These are phyloP conservation scores for Nissolia schottii DNA, from an alignment of 306 rosid species.

Conservation along the genomic window DNA sequence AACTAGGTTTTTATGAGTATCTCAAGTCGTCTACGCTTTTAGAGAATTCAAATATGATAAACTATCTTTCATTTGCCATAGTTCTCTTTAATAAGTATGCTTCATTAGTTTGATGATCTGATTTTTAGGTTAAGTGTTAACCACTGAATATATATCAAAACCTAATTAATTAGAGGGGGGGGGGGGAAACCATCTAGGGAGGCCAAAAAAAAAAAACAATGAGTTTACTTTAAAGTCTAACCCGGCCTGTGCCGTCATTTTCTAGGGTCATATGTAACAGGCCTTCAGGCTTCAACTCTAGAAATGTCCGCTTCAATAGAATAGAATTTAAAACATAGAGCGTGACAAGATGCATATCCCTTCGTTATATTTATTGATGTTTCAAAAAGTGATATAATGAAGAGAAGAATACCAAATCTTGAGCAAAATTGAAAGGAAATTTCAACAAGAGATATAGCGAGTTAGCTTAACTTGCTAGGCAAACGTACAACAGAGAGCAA, in stretches of 20 bases:
- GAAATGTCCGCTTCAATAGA: neutral
- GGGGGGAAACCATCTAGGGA: neutral
- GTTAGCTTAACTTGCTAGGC: too few relatives aligned
- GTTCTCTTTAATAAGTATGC: neutral
- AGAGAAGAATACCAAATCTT: neutral
- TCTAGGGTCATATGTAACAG: neutral
- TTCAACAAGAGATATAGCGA: too few relatives aligned
- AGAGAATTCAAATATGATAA: too few relatives aligned
- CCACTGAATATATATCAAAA: neutral
- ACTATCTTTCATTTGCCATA: neutral
- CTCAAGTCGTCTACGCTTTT: too few relatives aligned
- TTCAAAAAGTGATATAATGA: neutral
- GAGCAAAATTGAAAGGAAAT: neutral
- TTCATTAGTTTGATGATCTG: too few relatives aligned
- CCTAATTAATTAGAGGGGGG: neutral
- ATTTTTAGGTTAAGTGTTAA: neutral
- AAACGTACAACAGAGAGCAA: too few relatives aligned
- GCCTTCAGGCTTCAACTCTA: neutral
- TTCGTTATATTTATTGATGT: neutral
- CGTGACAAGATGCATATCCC: neutral
- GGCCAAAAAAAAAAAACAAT: conserved; percentile 6
- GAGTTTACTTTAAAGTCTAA: conserved; percentile 17
- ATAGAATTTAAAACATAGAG: neutral
- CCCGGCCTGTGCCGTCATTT: neutral
- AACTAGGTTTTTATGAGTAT: too few relatives aligned